Conservation (phyloP, 495 filamentous ascomycete genomes). For the Cudoniella acicularis region DNA sequence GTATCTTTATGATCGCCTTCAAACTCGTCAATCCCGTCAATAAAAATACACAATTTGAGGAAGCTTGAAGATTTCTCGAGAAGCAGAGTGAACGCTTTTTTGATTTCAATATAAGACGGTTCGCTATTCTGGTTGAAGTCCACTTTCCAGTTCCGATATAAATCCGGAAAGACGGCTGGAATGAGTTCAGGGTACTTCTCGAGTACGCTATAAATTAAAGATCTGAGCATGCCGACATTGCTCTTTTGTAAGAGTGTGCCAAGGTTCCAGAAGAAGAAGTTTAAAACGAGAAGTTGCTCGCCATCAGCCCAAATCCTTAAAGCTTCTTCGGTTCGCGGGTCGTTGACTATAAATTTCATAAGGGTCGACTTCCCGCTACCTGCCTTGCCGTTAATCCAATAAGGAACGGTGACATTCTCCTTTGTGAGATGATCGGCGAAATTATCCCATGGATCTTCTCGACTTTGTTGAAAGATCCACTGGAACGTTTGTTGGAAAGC, state of each 20-base stretch:
- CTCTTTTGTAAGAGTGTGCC: not conserved
- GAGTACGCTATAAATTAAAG: not conserved
- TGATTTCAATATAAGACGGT: not conserved
- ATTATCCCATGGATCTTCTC: not conserved
- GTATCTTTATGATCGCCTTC: conserved; percentile 25
- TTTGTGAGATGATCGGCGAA: not conserved
- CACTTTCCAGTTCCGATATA: not conserved
- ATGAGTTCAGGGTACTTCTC: not conserved
- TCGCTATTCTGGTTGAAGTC: not conserved
- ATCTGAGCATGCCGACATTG: not conserved
- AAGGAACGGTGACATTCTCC: not conserved
- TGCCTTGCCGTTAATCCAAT: not conserved
- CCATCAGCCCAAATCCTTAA: not conserved
- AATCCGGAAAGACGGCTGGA: not conserved
- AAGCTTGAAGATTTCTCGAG: not conserved
- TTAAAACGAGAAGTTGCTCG: not conserved
- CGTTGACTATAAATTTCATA: not conserved
- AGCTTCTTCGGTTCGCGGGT: not conserved
- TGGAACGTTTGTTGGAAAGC: not conserved
- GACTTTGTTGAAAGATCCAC: not conserved
- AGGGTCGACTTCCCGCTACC: not conserved
- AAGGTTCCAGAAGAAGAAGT: not conserved
- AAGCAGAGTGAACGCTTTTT: not conserved
- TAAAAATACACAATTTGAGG: conserved; percentile 20
- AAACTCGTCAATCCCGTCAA: conserved; percentile 35